These are phyloP conservation scores for Globisporangium nagaii DNA, from an alignment of 352 stramenopile genomes.

Conservation along the genomic window DNA sequence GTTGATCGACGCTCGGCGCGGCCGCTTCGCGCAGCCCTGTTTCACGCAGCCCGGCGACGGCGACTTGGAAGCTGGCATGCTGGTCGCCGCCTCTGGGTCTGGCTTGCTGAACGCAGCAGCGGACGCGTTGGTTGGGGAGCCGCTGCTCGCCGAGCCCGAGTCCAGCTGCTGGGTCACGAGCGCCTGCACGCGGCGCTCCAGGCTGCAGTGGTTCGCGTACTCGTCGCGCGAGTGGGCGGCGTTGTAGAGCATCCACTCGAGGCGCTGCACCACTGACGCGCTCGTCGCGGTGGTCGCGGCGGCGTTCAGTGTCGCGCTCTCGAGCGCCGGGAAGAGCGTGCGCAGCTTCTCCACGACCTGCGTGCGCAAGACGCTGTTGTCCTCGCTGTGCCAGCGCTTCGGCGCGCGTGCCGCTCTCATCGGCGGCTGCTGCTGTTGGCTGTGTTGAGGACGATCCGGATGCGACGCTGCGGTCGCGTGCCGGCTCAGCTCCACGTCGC, in stretches of 20 bases:
- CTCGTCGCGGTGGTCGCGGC: constrained; percentile 6
- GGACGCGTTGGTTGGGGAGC: too few species aligned
- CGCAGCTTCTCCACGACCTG: constrained; percentile 20
- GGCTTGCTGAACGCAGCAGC: background rate
- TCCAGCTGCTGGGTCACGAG: constrained; percentile 44
- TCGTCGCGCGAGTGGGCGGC: constrained; percentile 56
- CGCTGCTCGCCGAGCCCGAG: background rate
- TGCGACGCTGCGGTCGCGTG: background rate
- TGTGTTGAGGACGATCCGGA: background rate
- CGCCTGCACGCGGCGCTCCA: constrained; percentile 66
- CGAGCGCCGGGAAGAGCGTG: constrained; percentile 23
- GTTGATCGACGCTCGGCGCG: constrained; percentile 9
- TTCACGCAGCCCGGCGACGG: background rate
- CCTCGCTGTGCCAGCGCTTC: constrained; percentile 11
- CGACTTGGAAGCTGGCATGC: background rate
- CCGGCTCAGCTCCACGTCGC: background rate
- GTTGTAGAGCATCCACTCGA: constrained; percentile 78
- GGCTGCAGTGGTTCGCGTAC: constrained; percentile 53
- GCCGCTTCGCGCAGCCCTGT: constrained; percentile 5
- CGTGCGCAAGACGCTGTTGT: constrained; percentile 18
- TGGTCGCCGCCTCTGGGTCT: background rate
- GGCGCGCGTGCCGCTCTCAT: background rate
- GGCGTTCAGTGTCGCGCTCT: constrained; percentile 7
- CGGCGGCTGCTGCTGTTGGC: constrained; percentile 10
- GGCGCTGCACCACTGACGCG: constrained; percentile 56